These are phyloP conservation scores for Pseudonitzschia delicatissima DNA, from an alignment of 108 stramenopile species.

Conservation along the genomic window DNA sequence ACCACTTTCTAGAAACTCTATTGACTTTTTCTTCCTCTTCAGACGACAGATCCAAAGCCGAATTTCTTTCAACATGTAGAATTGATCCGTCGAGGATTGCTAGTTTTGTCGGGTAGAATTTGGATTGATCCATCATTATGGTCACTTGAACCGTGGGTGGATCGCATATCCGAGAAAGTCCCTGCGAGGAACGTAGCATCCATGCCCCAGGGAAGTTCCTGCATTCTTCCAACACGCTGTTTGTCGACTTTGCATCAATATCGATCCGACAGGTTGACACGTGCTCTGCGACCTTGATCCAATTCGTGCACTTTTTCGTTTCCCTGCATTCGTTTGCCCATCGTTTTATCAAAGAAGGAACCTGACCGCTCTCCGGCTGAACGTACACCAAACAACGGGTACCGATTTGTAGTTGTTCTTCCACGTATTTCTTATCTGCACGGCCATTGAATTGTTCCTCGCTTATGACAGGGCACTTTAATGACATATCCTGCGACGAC, in stretches of 20 bases:
- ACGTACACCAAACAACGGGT: not conserved
- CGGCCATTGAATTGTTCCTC: not conserved
- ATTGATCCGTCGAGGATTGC: conserved; percentile 13
- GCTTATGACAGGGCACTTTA: not conserved
- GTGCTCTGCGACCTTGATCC: conserved; percentile 2
- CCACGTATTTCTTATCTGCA: not conserved
- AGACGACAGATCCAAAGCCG: not conserved
- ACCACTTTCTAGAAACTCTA: not conserved
- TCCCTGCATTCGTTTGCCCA: conserved; percentile 16
- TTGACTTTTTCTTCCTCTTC: not conserved
- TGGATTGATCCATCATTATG: conserved; percentile 16
- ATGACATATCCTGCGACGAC: conserved; percentile 2
- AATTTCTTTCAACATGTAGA: not conserved
- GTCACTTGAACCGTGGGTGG: conserved; percentile 13
- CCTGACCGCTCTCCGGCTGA: not conserved
- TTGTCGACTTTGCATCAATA: not conserved
- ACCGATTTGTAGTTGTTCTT: not conserved
- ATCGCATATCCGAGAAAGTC: conserved; percentile 1
- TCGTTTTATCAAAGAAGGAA: conserved; percentile 12
- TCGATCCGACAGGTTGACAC: conserved; percentile 5
- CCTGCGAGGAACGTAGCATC: not conserved
- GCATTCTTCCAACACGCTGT: not conserved
- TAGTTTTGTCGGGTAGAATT: conserved; percentile 22
- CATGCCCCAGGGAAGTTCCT: not conserved
- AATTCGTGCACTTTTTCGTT: conserved; percentile 11